Evolutionary conservation across 495 filamentous ascomycete species (phyloP), one percentile per base, ranked within the genome.

Genomic region (Penicillium simplicissimum): DNA sequence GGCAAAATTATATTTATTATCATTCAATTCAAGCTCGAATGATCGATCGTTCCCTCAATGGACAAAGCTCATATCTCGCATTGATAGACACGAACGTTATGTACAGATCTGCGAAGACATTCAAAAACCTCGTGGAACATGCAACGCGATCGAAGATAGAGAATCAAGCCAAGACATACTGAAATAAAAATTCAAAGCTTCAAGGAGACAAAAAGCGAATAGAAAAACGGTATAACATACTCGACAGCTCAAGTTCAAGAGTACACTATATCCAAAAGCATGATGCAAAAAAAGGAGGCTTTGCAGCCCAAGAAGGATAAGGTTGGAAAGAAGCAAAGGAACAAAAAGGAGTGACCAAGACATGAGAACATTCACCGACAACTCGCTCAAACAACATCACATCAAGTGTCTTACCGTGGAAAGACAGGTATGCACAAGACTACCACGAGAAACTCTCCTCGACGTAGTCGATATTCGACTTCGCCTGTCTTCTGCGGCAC

Each of bases 371-470:
- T 31, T 43, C 52, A 37, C 35, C 25, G 48, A 4, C 38, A 58
- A 60, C 37, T 47, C 55, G 43, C 55, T 54, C 52, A 54, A 48
- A 52, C 36, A 52, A 36, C 45, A 56, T 58, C 28, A 49, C 45
- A 54, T 42, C 52, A 61, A 36, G 48, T 13, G 47, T 21, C 34
- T 28, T 47, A 52, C 13, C n/a, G n/a, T 45, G 55, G 28, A 38
- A 53, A 36, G 34, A 36, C 55, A 47, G 36, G 19, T 34, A 58
- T 35, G 8, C 15, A 31, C 11, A 19, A 4, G 8, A 33, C 35
- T 71, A 97, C 93, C 93, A 97, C 2, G 90, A 89, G 75, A 97
- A 97, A 57, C 85, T 87, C 75, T 98, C 92, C 75, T 97, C 91
- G 37, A 91, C 78, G 65, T 93, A 93, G 67, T 96, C 91, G 19